Conservation (phyloP, 805 yeast genomes). For the Saccharomycopsis schoenii region DNA sequence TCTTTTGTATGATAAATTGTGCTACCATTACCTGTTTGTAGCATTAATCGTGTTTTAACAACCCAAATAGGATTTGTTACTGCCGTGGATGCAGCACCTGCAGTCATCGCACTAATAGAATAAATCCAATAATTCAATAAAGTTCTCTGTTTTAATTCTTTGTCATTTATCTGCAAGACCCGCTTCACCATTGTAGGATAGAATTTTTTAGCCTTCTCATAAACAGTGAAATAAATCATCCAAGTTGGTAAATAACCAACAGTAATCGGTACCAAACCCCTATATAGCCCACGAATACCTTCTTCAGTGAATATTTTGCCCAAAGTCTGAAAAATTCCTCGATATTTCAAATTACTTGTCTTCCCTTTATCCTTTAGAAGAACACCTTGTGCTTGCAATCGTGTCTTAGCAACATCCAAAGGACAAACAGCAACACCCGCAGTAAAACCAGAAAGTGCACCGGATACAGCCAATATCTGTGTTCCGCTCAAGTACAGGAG, state of each 20-base stretch:
- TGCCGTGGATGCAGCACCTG: constrained; percentile 80
- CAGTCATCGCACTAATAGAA: constrained; percentile 60
- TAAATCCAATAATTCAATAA: constrained; percentile 25
- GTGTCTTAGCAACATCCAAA: constrained; percentile 87
- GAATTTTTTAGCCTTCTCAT: constrained; percentile 62
- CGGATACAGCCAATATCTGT: constrained; percentile 70
- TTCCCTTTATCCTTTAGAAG: constrained; percentile 17
- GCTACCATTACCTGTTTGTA: constrained; percentile 49
- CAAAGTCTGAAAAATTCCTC: constrained; percentile 57
- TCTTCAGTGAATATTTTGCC: constrained; percentile 61
- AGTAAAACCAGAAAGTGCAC: constrained; percentile 88
- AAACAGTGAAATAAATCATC: constrained; percentile 90
- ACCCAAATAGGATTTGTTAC: constrained; percentile 97
- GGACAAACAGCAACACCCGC: constrained; percentile 93
- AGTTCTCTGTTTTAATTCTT: constrained; percentile 8
- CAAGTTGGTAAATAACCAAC: constrained; percentile 95
- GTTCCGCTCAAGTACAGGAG: constrained; percentile 27
- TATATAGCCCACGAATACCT: constrained; percentile 73
- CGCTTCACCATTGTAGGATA: constrained; percentile 34
- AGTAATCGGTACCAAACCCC: constrained; percentile 88
- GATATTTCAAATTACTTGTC: constrained; percentile 30
- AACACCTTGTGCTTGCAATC: constrained; percentile 86
- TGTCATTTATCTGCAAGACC: constrained; percentile 7
- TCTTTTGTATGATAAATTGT: constrained; percentile 29
- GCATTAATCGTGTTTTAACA: constrained; percentile 88